Conservation (phyloP, 2,329 filamentous ascomycete genomes). For the Cladosporium sphaerospermum region DNA sequence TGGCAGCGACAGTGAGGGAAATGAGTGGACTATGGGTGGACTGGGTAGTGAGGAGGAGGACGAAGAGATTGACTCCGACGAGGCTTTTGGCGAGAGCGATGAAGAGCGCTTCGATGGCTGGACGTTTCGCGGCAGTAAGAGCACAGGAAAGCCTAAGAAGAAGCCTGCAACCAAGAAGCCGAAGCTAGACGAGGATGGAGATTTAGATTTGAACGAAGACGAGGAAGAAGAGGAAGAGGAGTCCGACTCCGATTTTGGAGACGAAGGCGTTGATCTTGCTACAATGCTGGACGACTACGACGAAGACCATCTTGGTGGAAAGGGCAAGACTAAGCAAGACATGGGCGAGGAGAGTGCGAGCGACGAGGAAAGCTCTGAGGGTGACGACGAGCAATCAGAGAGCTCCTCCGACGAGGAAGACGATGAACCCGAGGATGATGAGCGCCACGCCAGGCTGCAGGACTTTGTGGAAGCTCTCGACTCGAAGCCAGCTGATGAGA, state of each 20-base stretch:
- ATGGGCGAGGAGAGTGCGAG: conserved; percentile 22
- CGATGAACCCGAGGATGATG: conserved; percentile 48
- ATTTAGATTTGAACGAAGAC: conserved; percentile 47
- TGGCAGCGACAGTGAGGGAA: conserved; percentile 78
- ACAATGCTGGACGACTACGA: conserved; percentile 54
- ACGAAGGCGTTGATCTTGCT: conserved; percentile 57
- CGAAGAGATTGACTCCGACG: conserved; percentile 65
- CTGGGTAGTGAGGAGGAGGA: conserved; percentile 59
- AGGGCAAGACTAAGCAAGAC: conserved; percentile 30
- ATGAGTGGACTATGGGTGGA: conserved; percentile 74
- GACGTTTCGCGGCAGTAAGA: conserved; percentile 56
- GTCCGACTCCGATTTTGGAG: conserved; percentile 56
- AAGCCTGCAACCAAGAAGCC: conserved; percentile 38
- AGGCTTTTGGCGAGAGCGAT: conserved; percentile 84
- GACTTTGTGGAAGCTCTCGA: conserved; percentile 43
- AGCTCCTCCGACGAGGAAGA: conserved; percentile 54
- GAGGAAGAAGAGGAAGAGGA: conserved; percentile 36
- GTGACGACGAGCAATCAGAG: conserved; percentile 34
- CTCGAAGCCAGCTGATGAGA: conserved; percentile 3
- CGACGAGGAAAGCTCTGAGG: conserved; percentile 16
- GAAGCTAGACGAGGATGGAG: conserved; percentile 24
- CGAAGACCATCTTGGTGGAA: conserved; percentile 36
- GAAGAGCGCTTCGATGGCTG: conserved; percentile 78
- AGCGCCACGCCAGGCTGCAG: conserved; percentile 43
- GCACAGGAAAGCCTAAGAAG: conserved; percentile 45